Percentiles rank a stretch among this genome's conserved stretches.
Evolutionary conservation across 2,329 filamentous ascomycete species (phyloP).

Genomic region (Drechslerella stenobrocha): DNA sequence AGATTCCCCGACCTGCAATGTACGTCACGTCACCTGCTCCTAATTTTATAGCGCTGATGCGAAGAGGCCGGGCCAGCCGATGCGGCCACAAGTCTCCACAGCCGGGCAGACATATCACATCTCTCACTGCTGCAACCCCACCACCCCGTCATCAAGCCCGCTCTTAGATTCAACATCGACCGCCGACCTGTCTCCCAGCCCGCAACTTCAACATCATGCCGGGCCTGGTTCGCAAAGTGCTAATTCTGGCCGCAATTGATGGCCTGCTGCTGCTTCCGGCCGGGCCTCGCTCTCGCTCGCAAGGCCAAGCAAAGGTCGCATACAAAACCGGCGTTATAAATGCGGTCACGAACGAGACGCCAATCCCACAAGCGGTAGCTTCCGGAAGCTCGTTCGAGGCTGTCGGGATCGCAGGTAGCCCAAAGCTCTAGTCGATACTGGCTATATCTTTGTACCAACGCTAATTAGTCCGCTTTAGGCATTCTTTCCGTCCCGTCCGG

Average conservation of each 20-base stretch:
- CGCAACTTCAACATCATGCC: conserved; percentile 64
- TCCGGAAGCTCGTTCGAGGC: conserved; percentile 56
- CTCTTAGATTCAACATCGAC: conserved; percentile 44
- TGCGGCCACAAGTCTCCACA: conserved; percentile 17
- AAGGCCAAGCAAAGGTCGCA: conserved; percentile 66
- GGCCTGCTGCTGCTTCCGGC: conserved; percentile 76
- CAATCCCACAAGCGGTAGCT: conserved; percentile 54
- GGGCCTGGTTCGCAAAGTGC: conserved; percentile 73
- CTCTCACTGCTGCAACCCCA: conserved; percentile 4
- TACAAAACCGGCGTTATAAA: conserved; percentile 66
- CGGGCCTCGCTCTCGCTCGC: conserved; percentile 57
- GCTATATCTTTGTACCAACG: not conserved
- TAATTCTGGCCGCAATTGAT: conserved; percentile 79
- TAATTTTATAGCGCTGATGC: conserved; percentile 32
- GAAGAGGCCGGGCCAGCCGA: conserved; percentile 32
- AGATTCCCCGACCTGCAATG: conserved; percentile 17
- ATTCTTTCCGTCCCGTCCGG: conserved; percentile 73
- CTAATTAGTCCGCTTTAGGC: conserved; percentile 61
- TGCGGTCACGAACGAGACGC: conserved; percentile 55
- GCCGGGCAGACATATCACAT: too few relatives aligned
- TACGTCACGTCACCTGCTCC: conserved; percentile 45
- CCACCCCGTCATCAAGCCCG: not conserved
- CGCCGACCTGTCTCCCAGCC: conserved; percentile 9
- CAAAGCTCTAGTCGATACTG: not conserved
- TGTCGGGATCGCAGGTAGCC: conserved; percentile 63